phyloP scores from a whole-genome alignment of 257 asterid genomes.

The Penstemon barbatus region DNA sequence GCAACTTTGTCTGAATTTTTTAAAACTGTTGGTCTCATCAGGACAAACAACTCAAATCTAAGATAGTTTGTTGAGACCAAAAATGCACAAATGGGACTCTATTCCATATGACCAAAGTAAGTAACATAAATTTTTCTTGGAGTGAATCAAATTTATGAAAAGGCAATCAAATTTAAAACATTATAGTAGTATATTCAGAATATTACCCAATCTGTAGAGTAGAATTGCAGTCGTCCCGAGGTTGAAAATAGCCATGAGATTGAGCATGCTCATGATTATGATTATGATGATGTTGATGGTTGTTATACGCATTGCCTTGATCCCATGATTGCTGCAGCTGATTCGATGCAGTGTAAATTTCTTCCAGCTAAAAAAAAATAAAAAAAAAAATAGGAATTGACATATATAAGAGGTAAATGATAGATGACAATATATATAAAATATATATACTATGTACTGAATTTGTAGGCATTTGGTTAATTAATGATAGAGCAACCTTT shows the following conservation, averaged over 20 bases:
- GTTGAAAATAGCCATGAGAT: conserved; percentile 81
- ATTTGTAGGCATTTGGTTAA: neutral
- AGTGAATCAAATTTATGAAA: too few species aligned
- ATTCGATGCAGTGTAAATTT: conserved; percentile 62
- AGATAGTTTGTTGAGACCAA: too few species aligned
- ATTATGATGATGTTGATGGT: conserved; percentile 43
- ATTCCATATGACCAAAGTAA: too few species aligned
- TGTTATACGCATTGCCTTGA: conserved; percentile 53
- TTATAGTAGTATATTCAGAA: neutral
- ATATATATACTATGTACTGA: neutral
- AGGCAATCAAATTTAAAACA: too few species aligned
- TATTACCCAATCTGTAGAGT: conserved; percentile 79
- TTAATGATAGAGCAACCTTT: conserved; percentile 49
- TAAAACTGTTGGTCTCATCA: too few species aligned
- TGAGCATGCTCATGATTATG: conserved; percentile 64
- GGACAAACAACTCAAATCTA: too few species aligned
- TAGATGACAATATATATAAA: neutral
- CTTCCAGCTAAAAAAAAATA: conserved; percentile 59
- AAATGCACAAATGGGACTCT: too few species aligned
- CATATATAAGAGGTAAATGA: neutral
- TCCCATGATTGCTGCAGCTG: conserved; percentile 79
- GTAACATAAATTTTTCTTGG: too few species aligned
- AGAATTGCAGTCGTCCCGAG: conserved; percentile 78
- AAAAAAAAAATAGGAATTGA: neutral
- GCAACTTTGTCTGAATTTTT: too few species aligned